Percentiles rank a stretch among this genome's conserved stretches.
These are phyloP conservation scores for Zygosaccharomyces kombuchaensis DNA, from an alignment of 805 yeast genomes.

Conservation along the genomic window DNA sequence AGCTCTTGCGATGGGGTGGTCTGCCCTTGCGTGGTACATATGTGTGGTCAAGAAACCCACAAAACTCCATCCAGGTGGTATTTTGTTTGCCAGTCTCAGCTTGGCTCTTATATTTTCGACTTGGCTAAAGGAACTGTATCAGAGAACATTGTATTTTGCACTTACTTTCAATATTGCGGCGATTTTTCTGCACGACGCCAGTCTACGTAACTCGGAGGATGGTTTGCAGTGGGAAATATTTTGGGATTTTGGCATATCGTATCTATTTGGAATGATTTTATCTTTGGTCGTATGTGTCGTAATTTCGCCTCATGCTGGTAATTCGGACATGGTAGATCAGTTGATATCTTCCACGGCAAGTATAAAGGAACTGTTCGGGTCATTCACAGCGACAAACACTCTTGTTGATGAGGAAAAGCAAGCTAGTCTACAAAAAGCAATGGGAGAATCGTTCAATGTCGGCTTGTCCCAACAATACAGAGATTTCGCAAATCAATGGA, in stretches of 20 bases:
- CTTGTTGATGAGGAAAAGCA: conserved; percentile 18
- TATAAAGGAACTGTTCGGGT: conserved; percentile 27
- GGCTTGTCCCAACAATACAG: conserved; percentile 40
- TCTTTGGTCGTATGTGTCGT: conserved; percentile 36
- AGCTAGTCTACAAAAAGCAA: conserved; percentile 25
- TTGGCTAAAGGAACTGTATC: conserved; percentile 41
- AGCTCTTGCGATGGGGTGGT: conserved; percentile 43
- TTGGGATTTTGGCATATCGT: conserved; percentile 45
- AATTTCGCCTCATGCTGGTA: conserved; percentile 42
- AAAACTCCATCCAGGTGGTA: conserved; percentile 43
- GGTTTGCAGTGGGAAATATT: conserved; percentile 33
- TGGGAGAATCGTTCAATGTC: conserved; percentile 34
- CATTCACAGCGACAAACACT: conserved; percentile 18
- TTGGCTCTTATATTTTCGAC: conserved; percentile 37
- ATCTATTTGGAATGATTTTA: conserved; percentile 40
- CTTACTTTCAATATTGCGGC: conserved; percentile 37
- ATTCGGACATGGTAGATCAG: conserved; percentile 29
- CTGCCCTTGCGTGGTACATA: conserved; percentile 40
- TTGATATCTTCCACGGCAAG: conserved; percentile 24
- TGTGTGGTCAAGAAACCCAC: conserved; percentile 41
- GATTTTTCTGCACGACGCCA: conserved; percentile 35
- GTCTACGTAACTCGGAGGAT: conserved; percentile 16
- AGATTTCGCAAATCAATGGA: conserved; percentile 41
- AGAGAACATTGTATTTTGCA: conserved; percentile 39
- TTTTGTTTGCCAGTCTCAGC: conserved; percentile 40